These are phyloP conservation scores for Irpex rosettiformis DNA, from an alignment of 1,284 basidiomycete species.

Conservation along the genomic window DNA sequence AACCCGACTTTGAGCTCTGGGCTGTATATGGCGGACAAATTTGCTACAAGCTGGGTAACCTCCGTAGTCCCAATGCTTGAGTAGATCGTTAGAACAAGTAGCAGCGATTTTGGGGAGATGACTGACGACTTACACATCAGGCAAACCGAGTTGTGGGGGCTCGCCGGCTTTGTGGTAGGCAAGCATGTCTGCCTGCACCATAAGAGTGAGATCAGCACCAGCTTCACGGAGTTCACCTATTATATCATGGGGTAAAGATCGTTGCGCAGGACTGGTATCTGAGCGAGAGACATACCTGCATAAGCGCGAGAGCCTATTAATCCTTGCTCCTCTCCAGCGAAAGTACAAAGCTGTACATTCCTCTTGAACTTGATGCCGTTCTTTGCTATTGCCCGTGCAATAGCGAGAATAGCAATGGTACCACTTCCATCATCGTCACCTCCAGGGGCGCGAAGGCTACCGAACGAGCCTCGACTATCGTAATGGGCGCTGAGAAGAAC, in stretches of 20 bases:
- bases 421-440: constrained; percentile 83
- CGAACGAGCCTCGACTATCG: constrained; percentile 85
- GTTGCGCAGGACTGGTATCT: neutral
- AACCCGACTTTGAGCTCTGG: constrained; percentile 81
- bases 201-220: constrained; percentile 69
- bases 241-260: neutral
- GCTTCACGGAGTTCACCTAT: constrained; percentile 52
- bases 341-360: constrained; percentile 67
- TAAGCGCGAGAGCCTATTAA: constrained; percentile 64
- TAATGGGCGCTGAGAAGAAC: constrained; percentile 81
- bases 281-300: constrained; percentile 46
- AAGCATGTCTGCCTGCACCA: constrained; percentile 89
- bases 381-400: constrained; percentile 66
- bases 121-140: constrained; percentile 42
- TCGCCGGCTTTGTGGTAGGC: constrained; percentile 75
- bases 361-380: constrained; percentile 60
- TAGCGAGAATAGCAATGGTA: constrained; percentile 70
- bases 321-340: constrained; percentile 75
- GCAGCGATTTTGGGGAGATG: neutral
- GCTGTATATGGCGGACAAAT: constrained; percentile 72
- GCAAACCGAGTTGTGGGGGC: constrained; percentile 77
- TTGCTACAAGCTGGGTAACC: constrained; percentile 70
- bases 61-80: constrained; percentile 74
- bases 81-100: constrained; percentile 1
- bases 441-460: constrained; percentile 67